Base-by-base conservation (phyloP, 768 basidiomycete species). In the Clitopilus passeckerianus region DNA sequence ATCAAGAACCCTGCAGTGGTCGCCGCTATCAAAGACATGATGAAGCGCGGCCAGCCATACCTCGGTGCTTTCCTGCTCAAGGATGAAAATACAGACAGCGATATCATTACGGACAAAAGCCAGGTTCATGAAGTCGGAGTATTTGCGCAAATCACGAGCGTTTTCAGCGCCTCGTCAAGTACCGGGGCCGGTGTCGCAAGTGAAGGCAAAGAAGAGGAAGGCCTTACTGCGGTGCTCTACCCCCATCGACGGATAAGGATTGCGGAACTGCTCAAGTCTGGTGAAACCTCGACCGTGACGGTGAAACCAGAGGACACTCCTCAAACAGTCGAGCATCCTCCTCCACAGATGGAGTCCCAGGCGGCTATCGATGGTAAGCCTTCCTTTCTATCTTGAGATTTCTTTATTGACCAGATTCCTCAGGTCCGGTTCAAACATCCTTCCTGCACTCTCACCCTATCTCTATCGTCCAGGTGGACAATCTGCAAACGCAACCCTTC, bases 41-140 rank as follows among this genome's bases (percentile, higher is more conserved):
- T 96, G 84, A 89, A 90, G 65, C 93, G 93, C 44, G 95, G 95
- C 0, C 96, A 98, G 70, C 95, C 95, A 0, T 98, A 99, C 72
- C 84, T 99, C 59, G 96, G 96, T 56, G 96, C 95, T 24, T 98
- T 98, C 79, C 77, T 98, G 24, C 85, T 98, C 67, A 98, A 96
- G 77, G 95, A 98, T 67, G 92, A 94, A 65, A 85, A 93, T 63
- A 80, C 89, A 50, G 96, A 98, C 73, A 90, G 88, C 69, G 96
- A 98, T 72, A 82, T 95, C 59, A 96, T 98, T 64, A 90, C 91
- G 59, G 90, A 91, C 67, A 73, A 93, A 57, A 84, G 91, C 73
- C 86, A 90, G 44, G 94, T 98, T 5, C 92, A 98, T 71, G 84
- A 84, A 0, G 94, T 98, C 59, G 96, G 96, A 50, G 95, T 98